Conservation (phyloP, 2,329 filamentous ascomycete genomes). For the Daldinia sp. region DNA sequence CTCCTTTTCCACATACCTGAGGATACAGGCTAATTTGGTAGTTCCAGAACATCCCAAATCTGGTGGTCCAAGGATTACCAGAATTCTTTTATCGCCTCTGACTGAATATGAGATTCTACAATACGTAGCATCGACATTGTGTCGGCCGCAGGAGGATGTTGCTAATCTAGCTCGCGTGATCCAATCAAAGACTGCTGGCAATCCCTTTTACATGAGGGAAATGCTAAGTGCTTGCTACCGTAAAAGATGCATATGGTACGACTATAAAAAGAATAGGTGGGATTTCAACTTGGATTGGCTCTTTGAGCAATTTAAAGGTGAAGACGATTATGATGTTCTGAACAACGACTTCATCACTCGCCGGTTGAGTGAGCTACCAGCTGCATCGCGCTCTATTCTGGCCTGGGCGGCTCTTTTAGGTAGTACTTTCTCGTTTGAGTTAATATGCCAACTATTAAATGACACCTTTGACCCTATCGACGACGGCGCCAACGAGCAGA, state of each 20-base stretch:
- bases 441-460: constrained; percentile 81
- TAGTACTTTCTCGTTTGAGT: constrained; percentile 83
- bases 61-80: constrained; percentile 71
- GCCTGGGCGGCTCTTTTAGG: constrained; percentile 89
- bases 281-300: constrained; percentile 86
- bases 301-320: constrained; percentile 85
- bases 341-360: constrained; percentile 86
- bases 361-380: constrained; percentile 80
- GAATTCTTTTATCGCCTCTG: constrained; percentile 78
- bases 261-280: constrained; percentile 86
- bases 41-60: constrained; percentile 58
- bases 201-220: constrained; percentile 91
- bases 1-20: neutral
- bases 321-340: constrained; percentile 82
- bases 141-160: constrained; percentile 77
- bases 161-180: constrained; percentile 84
- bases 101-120: constrained; percentile 82
- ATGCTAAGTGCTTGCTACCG: constrained; percentile 90
- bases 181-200: constrained; percentile 88
- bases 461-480: constrained; percentile 76
- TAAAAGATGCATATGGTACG: constrained; percentile 91
- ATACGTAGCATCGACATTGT: constrained; percentile 86
- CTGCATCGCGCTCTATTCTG: constrained; percentile 80
- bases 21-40: constrained; percentile 26
- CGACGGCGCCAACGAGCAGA: constrained; percentile 53